Percentiles rank a stretch among this genome's conserved stretches.
Conservation (phyloP, 1,284 basidiomycete species). For the Apiotrichum montevideense region DNA sequence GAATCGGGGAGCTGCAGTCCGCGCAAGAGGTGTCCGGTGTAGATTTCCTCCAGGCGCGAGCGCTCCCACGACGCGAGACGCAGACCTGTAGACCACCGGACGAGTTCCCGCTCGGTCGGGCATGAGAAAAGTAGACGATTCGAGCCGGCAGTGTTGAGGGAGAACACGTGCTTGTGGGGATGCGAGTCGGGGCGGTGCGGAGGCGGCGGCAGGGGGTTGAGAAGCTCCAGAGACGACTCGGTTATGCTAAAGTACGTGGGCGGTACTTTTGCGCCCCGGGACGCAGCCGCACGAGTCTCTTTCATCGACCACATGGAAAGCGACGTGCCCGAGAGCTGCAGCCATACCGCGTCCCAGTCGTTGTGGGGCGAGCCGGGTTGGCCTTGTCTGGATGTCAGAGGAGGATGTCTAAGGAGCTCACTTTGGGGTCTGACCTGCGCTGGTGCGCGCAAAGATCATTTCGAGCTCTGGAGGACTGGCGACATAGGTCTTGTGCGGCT, state of each 20-base stretch:
- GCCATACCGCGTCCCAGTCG: conserved; percentile 89
- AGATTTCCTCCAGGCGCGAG: conserved; percentile 90
- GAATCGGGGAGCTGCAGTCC: conserved; percentile 47
- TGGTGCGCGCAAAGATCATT: conserved; percentile 46
- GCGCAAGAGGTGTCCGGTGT: conserved; percentile 80
- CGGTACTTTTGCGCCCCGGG: conserved; percentile 43
- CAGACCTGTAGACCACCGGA: conserved; percentile 87
- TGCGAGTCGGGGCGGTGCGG: conserved; percentile 48
- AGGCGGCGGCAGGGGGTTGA: conserved; percentile 51
- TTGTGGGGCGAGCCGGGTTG: conserved; percentile 73
- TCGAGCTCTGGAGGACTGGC: conserved; percentile 47
- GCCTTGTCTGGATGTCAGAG: conserved; percentile 54
- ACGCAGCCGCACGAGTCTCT: conserved; percentile 44
- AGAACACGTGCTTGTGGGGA: conserved; percentile 66
- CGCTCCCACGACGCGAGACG: conserved; percentile 93
- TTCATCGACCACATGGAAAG: conserved; percentile 56
- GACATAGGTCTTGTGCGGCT: conserved; percentile 48
- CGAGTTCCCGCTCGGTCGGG: conserved; percentile 61
- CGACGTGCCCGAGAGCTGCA: conserved; percentile 85
- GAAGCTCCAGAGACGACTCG: conserved; percentile 50
- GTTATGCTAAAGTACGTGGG: conserved; percentile 45
- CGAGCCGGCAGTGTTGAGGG: conserved; percentile 88
- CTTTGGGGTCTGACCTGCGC: conserved; percentile 46
- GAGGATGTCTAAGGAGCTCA: conserved; percentile 14
- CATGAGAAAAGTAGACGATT: conserved; percentile 87